Conservation (phyloP, 2,329 filamentous ascomycete species). For the Rhynchosporium graminicola region DNA sequence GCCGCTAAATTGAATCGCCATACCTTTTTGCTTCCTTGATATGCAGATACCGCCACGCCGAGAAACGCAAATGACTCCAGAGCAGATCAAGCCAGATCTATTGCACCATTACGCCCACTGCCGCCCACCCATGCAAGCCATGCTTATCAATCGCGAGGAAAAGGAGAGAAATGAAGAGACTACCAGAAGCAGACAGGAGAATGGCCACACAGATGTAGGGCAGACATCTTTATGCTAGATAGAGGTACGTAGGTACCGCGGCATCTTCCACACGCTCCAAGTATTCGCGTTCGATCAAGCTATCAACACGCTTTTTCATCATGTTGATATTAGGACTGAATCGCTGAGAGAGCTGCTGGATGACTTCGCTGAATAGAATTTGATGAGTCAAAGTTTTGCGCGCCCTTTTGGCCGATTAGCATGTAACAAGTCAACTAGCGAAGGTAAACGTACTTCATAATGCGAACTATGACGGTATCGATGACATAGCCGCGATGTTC, state of each 20-base stretch:
- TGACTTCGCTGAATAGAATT: constrained; percentile 69
- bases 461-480: constrained; percentile 76
- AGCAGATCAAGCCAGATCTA: not conserved
- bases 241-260: constrained; percentile 64
- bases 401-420: constrained; percentile 57
- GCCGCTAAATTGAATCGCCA: not conserved
- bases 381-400: constrained; percentile 71
- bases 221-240: constrained; percentile 57
- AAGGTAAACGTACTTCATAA: constrained; percentile 72
- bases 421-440: not conserved
- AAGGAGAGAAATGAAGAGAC: not conserved
- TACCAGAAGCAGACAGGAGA: not conserved
- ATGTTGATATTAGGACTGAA: constrained; percentile 77
- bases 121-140: not conserved
- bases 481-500: constrained; percentile 70
- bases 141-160: not conserved
- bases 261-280: constrained; percentile 72
- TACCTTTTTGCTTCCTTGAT: not conserved
- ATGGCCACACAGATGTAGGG: not conserved
- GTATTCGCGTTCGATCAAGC: constrained; percentile 75
- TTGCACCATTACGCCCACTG: not conserved
- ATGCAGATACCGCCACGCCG: not conserved
- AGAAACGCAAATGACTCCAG: not conserved
- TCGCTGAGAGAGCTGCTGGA: constrained; percentile 65
- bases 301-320: constrained; percentile 81